Percentiles rank a stretch among this genome's conserved stretches.
Evolutionary conservation across 2,329 filamentous ascomycete genomes (phyloP).

Genomic region (Claviceps digitariae): DNA sequence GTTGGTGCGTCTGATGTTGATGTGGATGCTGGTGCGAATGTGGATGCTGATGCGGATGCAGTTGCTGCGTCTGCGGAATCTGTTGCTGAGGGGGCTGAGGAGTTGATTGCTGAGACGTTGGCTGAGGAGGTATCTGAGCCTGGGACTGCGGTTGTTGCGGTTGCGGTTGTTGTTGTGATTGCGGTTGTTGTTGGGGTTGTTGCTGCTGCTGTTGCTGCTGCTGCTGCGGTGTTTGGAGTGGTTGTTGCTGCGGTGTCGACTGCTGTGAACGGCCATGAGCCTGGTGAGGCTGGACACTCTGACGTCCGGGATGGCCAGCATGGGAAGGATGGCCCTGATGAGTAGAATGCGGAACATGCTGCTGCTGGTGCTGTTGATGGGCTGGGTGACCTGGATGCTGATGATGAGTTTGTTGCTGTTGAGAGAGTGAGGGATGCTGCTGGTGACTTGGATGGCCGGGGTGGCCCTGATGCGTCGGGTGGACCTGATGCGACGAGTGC

Average conservation of each 20-base stretch:
- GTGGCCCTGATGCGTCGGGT: constrained; percentile 15
- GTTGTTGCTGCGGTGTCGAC: constrained; percentile 13
- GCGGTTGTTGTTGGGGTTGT: constrained; percentile 17
- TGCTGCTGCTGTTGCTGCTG: constrained; percentile 14
- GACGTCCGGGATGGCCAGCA: constrained; percentile 13
- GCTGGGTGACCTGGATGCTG: constrained; percentile 8
- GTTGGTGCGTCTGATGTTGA: constrained; percentile 6
- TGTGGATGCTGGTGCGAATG: constrained; percentile 13
- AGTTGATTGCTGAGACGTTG: constrained; percentile 9
- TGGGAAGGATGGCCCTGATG: constrained; percentile 13
- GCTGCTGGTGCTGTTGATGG: constrained; percentile 13
- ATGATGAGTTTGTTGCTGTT: constrained; percentile 16
- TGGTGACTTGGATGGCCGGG: constrained; percentile 15
- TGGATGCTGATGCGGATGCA: constrained; percentile 12
- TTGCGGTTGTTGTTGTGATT: constrained; percentile 9
- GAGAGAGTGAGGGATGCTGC: constrained; percentile 9
- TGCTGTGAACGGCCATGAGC: constrained; percentile 15
- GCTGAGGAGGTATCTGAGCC: constrained; percentile 3
- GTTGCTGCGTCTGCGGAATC: constrained; percentile 5
- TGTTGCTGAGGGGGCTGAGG: constrained; percentile 14
- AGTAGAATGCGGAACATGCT: constrained; percentile 12
- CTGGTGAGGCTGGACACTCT: constrained; percentile 12
- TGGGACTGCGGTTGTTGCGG: constrained; percentile 16
- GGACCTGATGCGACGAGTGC: constrained; percentile 15
- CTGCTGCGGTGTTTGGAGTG: constrained; percentile 14